Evolutionary conservation across 768 basidiomycete species (phyloP), one percentile per base, ranked within the genome.

Genomic region (Boletus sp.): DNA sequence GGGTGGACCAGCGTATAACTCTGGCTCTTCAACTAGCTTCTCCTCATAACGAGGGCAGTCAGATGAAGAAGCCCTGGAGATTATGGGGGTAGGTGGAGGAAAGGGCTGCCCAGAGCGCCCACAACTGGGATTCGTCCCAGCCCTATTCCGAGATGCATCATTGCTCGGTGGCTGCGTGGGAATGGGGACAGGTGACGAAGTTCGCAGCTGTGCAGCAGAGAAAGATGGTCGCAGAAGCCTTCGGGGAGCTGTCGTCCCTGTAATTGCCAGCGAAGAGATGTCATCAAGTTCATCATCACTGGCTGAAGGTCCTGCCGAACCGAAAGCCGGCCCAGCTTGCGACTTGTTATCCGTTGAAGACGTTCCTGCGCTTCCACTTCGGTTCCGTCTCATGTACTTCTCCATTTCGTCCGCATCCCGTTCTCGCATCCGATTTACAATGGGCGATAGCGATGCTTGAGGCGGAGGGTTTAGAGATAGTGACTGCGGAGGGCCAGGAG

Each of bases 391-490:
- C 69, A 91, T 78, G 68, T 92, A 94, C 65, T 92, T 90, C 70
- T 92, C 90, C 79, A 89, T 90, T 37, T 92, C 92, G 67, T 88
- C 89, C 18, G 91, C 91, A 67, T 94, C 92, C 55, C 85, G 80
- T 73, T 92, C 88, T 62, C 86, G 83, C 79, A 94, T 86, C 35
- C 90, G 87, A 63, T 77, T 87, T 30, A 86, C 89, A 55, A 94
- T 82, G 3, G 90, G 92, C 4, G 92, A 89, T 52, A 92, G 70
- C 24, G 83, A 83, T 42, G 80, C 56, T 52, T 62, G 76, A 69
- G 28, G 76, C 62, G 65, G 71, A 54, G 71, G 71, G 7, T 75
- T 75, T 50, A 71, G 69, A 53, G 72, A 61, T 39, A 76, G 64
- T 7, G 77, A 64, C 45, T 76, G 74, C 20, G 75, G 57, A 29